Conservation (phyloP, 805 yeast species). For the Wickerhamomyces ciferrii region DNA sequence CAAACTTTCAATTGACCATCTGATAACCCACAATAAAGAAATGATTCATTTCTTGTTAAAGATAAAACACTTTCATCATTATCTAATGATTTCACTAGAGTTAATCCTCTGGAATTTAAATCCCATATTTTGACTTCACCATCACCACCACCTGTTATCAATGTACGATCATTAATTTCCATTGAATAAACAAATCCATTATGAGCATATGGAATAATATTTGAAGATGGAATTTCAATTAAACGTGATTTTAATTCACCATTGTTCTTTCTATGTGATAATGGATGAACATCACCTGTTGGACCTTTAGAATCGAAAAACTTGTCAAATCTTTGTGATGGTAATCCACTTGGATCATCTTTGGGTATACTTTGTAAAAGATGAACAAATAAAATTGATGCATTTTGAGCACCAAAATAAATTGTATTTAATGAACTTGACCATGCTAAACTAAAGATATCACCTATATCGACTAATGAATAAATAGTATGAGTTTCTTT, state of each 20-base stretch:
- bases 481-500: constrained; percentile 67
- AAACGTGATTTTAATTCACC: constrained; percentile 25
- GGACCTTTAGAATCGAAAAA: constrained; percentile 92
- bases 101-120: constrained; percentile 19
- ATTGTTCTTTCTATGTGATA: constrained; percentile 1
- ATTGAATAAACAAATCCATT: constrained; percentile 84
- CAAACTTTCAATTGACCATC: constrained; percentile 75
- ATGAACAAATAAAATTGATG: constrained; percentile 73
- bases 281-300: constrained; percentile 42
- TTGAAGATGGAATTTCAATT: constrained; percentile 62
- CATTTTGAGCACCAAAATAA: constrained; percentile 89
- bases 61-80: constrained; percentile 72
- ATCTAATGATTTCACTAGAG: constrained; percentile 37
- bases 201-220: constrained; percentile 80
- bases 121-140: constrained; percentile 85
- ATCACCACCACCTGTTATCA: constrained; percentile 85
- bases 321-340: constrained; percentile 67
- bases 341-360: constrained; percentile 35
- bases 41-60: constrained; percentile 56
- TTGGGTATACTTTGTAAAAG: constrained; percentile 21
- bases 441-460: constrained; percentile 81
- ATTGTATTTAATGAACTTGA: constrained; percentile 52
- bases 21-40: constrained; percentile 77
- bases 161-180: constrained; percentile 25
- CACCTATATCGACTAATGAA: constrained; percentile 86